Evolutionary conservation across 106 monocot species (phyloP).

Genomic region (Amphibolis antarctica): DNA sequence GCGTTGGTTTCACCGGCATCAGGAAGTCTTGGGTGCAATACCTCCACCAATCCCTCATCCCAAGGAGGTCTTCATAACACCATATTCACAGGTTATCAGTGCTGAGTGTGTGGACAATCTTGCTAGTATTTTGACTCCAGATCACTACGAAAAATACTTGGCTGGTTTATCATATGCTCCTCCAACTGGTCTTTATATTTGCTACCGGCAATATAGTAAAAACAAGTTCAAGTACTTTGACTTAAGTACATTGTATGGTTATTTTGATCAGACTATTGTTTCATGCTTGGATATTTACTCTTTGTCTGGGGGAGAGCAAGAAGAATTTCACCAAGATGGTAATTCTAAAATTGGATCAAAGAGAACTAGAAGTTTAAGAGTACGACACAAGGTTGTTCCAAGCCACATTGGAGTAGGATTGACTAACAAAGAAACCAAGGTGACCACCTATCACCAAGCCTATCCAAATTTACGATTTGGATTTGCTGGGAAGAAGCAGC

Average conservation of each 20-base stretch:
- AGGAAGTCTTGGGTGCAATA: constrained; percentile 65
- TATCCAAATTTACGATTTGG: constrained; percentile 19
- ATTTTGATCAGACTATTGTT: constrained; percentile 66
- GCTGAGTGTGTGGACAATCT: constrained; percentile 88
- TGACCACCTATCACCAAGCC: constrained; percentile 1
- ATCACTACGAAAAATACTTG: constrained; percentile 71
- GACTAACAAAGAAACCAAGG: constrained; percentile 8
- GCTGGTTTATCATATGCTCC: constrained; percentile 31
- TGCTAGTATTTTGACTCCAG: constrained; percentile 73
- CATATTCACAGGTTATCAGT: constrained; percentile 83
- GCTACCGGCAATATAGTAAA: constrained; percentile 87
- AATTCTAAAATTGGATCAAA: constrained; percentile 25
- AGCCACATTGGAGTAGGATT: constrained; percentile 18
- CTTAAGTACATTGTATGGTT: constrained; percentile 56
- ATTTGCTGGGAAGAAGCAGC: constrained; percentile 19
- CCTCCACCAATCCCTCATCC: constrained; percentile 82
- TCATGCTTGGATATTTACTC: constrained; percentile 31
- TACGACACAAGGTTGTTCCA: constrained; percentile 17
- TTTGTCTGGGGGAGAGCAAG: constrained; percentile 28
- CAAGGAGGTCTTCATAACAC: constrained; percentile 81
- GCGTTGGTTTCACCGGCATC: constrained; percentile 88
- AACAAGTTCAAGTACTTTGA: constrained; percentile 85
- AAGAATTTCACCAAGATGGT: constrained; percentile 14
- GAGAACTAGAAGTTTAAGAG: constrained; percentile 32
- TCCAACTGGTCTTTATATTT: constrained; percentile 40